Evolutionary conservation across 208 protist genomes (phyloP), one percentile per base, ranked within the genome.

Genomic region (Vickermania spadyakhi): DNA sequence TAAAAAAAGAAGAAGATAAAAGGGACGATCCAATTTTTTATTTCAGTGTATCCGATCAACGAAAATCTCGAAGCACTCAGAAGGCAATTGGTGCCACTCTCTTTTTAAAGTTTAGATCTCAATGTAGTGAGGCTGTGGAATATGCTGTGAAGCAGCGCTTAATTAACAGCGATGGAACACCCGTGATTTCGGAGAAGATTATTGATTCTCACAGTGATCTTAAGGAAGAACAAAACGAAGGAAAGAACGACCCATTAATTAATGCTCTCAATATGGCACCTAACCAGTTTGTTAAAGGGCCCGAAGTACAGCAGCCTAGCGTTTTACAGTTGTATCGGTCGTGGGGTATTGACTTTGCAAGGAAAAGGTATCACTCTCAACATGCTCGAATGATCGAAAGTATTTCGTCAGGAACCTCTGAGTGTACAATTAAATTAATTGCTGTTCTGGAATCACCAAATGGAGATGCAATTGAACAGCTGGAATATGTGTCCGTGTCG

Each of bases 21-120:
- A n/a, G n/a, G n/a, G n/a, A n/a, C n/a, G n/a, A n/a, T n/a, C n/a
- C n/a, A n/a, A n/a, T n/a, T n/a, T n/a, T n/a, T n/a, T n/a, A n/a
- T n/a, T n/a, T n/a, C n/a, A n/a, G n/a, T n/a, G n/a, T n/a, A n/a
- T n/a, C n/a, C n/a, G n/a, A n/a, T n/a, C n/a, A n/a, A n/a, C n/a
- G n/a, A n/a, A 92, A 89, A 68, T 79, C 75, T 28, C 53, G 66
- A 26, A 83, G 79, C 54, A 77, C 87, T 51, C 75, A 84, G 28
- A 88, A 82, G 58, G 83, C 66, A 14, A 56, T 90, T 22, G 76
- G 74, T 0, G 64, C 66, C 14, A 64, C 81, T 0, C 62, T 92
- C 2, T 71, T 63, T 11, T 61, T 73, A 58, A 58, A 26, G 57
- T 92, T 78, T 66, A 54, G 61, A 23, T 52, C 70, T 7, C 26